Conservation (phyloP, 139 green algal species). For the Picochlorum sp. region DNA sequence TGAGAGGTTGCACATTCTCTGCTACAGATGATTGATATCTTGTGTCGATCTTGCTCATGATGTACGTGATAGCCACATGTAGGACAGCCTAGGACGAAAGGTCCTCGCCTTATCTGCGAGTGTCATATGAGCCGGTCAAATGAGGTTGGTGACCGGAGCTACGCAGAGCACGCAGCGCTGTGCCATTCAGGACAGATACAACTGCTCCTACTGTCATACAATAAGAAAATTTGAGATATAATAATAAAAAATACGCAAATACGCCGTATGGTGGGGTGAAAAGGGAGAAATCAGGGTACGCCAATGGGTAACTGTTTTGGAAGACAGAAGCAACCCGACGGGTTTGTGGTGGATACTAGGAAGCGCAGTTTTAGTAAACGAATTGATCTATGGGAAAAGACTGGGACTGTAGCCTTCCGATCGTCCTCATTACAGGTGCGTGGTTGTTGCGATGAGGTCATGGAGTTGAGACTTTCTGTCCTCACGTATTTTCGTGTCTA, state of each 20-base stretch:
- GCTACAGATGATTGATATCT: too few relatives aligned
- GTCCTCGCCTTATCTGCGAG: too few relatives aligned
- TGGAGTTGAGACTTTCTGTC: too few relatives aligned
- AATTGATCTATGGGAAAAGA: slow-evolving; percentile 26
- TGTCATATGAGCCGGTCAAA: too few relatives aligned
- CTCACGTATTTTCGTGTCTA: neutral
- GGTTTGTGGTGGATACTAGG: neutral
- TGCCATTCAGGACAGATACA: too few relatives aligned
- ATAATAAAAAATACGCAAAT: neutral
- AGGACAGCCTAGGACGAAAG: too few relatives aligned
- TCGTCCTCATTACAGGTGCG: slow-evolving; percentile 7
- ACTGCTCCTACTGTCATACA: too few relatives aligned
- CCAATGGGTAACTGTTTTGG: slow-evolving; percentile 14
- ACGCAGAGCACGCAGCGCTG: too few relatives aligned
- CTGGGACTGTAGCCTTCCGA: slow-evolving; percentile 22
- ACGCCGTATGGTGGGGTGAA: neutral
- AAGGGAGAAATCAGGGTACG: neutral
- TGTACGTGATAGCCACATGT: too few relatives aligned
- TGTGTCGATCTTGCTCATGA: too few relatives aligned
- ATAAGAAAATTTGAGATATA: neutral
- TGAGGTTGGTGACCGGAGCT: too few relatives aligned
- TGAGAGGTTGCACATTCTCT: too few relatives aligned
- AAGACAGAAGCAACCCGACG: neutral
- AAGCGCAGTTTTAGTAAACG: slow-evolving; percentile 6
- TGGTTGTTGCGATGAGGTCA: neutral